These are phyloP conservation scores for Suhomyces kunorum DNA, from an alignment of 1,139 yeast species.

Conservation along the genomic window DNA sequence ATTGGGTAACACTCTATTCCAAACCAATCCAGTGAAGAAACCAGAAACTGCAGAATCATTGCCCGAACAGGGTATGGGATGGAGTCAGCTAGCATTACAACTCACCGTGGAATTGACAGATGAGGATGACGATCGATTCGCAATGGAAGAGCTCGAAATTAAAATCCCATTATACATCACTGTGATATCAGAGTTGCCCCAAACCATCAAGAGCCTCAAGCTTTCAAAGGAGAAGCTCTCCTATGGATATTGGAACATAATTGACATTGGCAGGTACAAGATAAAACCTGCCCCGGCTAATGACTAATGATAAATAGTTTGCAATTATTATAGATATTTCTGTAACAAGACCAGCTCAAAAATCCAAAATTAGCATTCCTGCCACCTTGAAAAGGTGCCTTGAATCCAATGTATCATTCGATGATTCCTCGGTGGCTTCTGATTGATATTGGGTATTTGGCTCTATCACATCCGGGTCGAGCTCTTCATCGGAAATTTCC, in stretches of 20 bases:
- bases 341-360: slow-evolving; percentile 23
- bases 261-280: slow-evolving; percentile 22
- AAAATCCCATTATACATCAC: slow-evolving; percentile 35
- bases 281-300: not conserved
- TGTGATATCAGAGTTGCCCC: slow-evolving; percentile 29
- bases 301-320: not conserved
- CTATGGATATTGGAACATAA: slow-evolving; percentile 38
- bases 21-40: slow-evolving; percentile 9
- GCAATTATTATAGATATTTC: not conserved
- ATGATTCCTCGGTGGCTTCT: slow-evolving; percentile 16
- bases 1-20: slow-evolving; percentile 22
- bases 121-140: not conserved
- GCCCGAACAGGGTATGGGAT: slow-evolving; percentile 33
- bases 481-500: slow-evolving; percentile 14
- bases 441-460: slow-evolving; percentile 25
- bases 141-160: slow-evolving; percentile 9
- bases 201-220: slow-evolving; percentile 19
- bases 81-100: slow-evolving; percentile 38
- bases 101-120: slow-evolving; percentile 15
- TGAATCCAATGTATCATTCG: slow-evolving; percentile 47
- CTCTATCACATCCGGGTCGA: slow-evolving; percentile 20
- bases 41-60: slow-evolving; percentile 23
- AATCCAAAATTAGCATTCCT: slow-evolving; percentile 58
- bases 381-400: slow-evolving; percentile 55
- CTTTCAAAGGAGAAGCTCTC: slow-evolving; percentile 25